phyloP scores from a whole-genome alignment of 495 filamentous ascomycete species.

The Penicillium paradoxum region DNA sequence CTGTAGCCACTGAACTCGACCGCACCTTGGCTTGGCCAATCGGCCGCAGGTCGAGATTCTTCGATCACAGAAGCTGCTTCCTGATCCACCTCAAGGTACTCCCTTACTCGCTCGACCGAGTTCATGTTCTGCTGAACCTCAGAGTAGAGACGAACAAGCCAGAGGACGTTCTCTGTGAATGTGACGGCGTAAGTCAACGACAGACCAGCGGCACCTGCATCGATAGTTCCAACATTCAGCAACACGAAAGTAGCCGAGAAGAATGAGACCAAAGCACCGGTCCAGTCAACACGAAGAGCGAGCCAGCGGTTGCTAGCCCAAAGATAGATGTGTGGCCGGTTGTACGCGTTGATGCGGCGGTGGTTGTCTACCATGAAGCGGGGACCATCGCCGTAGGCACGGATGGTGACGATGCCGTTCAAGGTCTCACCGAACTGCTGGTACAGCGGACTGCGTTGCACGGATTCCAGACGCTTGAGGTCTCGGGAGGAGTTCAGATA shows the following conservation, averaged over 20 bases:
- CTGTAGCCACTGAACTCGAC: constrained; percentile 86
- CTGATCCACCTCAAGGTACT: constrained; percentile 95
- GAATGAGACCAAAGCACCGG: constrained; percentile 89
- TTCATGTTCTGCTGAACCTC: constrained; percentile 99
- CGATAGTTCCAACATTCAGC: constrained; percentile 73
- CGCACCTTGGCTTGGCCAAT: constrained; percentile 82
- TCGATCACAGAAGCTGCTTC: constrained; percentile 77
- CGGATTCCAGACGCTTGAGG: constrained; percentile 90
- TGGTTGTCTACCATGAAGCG: constrained; percentile 95
- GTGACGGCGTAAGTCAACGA: constrained; percentile 97
- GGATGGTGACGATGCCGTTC: constrained; percentile 93
- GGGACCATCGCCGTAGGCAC: constrained; percentile 91
- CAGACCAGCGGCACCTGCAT: constrained; percentile 90
- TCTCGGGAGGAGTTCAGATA: constrained; percentile 90
- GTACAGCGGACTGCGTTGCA: constrained; percentile 91
- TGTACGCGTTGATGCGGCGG: constrained; percentile 79
- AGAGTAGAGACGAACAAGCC: constrained; percentile 94
- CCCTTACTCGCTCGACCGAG: constrained; percentile 95
- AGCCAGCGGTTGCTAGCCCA: constrained; percentile 99
- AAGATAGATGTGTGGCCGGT: constrained; percentile 89
- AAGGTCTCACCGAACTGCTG: constrained; percentile 98
- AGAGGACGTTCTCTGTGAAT: constrained; percentile 95
- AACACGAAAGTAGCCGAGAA: constrained; percentile 92
- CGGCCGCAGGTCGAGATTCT: constrained; percentile 65
- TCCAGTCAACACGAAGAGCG: constrained; percentile 82